Evolutionary conservation across 306 rosid species (phyloP).

Genomic region (Dalbergia cochinchinensis): DNA sequence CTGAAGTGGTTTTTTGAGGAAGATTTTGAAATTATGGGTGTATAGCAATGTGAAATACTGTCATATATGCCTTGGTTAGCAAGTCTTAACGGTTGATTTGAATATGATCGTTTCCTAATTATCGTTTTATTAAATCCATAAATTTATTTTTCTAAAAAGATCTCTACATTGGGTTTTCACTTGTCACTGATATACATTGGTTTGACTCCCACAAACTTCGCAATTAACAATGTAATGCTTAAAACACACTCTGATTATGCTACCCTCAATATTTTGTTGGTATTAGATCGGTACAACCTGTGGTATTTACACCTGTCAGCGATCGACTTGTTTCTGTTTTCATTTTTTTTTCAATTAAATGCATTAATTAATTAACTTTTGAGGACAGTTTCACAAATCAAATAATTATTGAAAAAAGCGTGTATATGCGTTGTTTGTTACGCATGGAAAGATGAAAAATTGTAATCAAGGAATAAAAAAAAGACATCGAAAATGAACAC

Average conservation of each 20-base stretch:
- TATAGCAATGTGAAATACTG: slow-evolving; percentile 4
- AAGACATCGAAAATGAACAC: too few species aligned
- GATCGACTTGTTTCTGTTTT: slow-evolving; percentile 7
- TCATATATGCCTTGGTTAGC: slow-evolving; percentile 36
- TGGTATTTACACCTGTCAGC: background rate
- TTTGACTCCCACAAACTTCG: background rate
- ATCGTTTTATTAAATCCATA: background rate
- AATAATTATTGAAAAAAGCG: background rate
- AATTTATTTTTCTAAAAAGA: background rate
- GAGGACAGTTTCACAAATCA: background rate
- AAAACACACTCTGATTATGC: slow-evolving; percentile 1
- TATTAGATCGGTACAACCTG: background rate
- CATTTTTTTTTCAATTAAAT: slow-evolving; percentile 6
- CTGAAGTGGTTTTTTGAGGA: background rate
- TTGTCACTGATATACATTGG: background rate
- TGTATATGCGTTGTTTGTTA: background rate
- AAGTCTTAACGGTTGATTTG: slow-evolving; percentile 43
- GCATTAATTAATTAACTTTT: background rate
- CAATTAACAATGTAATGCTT: background rate
- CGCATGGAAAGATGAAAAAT: slow-evolving; percentile 11
- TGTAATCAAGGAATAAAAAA: slow-evolving; percentile 27
- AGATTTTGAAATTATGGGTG: background rate
- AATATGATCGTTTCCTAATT: slow-evolving; percentile 9
- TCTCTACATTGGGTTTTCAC: background rate
- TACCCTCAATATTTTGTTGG: background rate